A percentile compares a stretch with the other conserved stretches of the same genome.
These are phyloP conservation scores for Wickerhamomyces ciferrii DNA, from an alignment of 805 yeast genomes.

Conservation along the genomic window DNA sequence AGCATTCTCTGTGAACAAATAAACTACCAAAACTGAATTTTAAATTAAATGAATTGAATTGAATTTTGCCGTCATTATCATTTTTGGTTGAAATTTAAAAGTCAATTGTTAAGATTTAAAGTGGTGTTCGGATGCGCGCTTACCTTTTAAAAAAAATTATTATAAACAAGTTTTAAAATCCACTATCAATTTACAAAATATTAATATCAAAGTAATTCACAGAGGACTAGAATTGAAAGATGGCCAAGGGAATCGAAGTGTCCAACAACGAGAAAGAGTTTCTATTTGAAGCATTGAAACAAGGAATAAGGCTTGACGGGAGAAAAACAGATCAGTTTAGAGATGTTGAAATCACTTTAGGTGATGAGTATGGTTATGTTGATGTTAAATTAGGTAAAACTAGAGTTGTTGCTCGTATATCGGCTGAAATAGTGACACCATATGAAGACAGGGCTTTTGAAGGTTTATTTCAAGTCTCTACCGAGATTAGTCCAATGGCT, in stretches of 20 bases:
- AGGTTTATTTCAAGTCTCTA: conserved; percentile 77
- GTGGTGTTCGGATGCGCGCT: not conserved
- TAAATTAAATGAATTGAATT: no score
- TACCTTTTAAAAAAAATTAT: no score
- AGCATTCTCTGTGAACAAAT: not conserved
- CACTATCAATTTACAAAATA: no score
- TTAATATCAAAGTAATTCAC: no score
- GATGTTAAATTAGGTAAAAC: conserved; percentile 78
- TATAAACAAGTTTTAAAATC: not conserved
- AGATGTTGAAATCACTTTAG: conserved; percentile 56
- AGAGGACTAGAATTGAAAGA: conserved; percentile 14
- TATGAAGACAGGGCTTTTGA: conserved; percentile 91
- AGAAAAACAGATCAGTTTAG: conserved; percentile 62
- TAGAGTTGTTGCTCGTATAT: conserved; percentile 61
- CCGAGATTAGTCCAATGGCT: conserved; percentile 90
- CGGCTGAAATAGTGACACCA: conserved; percentile 74
- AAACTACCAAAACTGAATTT: not conserved
- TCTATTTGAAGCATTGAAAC: conserved; percentile 55
- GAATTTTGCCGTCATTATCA: not conserved
- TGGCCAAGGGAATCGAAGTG: conserved; percentile 60
- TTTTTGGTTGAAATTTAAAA: not conserved
- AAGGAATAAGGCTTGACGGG: conserved; percentile 63
- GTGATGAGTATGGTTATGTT: conserved; percentile 74
- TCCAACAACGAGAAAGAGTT: conserved; percentile 62
- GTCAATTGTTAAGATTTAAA: not conserved